Conservation (phyloP, 2,329 filamentous ascomycete species). For the Colletotrichum gloeosporioides region DNA sequence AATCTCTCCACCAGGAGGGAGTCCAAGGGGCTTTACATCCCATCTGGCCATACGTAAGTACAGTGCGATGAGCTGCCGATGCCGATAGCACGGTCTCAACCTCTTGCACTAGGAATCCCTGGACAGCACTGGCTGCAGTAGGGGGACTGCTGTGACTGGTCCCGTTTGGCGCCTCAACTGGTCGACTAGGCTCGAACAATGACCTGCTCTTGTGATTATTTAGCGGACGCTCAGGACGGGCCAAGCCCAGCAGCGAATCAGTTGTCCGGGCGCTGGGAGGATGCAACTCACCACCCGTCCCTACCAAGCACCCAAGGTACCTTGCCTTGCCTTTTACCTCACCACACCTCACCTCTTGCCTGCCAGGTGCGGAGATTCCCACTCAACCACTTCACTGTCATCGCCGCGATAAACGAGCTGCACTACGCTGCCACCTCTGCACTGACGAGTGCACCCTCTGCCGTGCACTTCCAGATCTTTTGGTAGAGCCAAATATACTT, state of each 20-base stretch:
- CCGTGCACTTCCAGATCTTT: not conserved
- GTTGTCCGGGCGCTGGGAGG: slow-evolving; percentile 12
- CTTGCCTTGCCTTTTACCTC: not conserved
- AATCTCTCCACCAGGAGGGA: not conserved
- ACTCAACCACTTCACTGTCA: slow-evolving; percentile 2
- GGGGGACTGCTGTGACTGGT: slow-evolving; percentile 9
- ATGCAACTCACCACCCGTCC: slow-evolving; percentile 6
- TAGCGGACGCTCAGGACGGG: slow-evolving; percentile 18
- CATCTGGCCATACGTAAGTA: not conserved
- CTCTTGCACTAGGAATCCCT: slow-evolving; percentile 5
- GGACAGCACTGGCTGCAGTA: not conserved
- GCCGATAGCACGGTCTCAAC: slow-evolving; percentile 6
- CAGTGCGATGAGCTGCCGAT: not conserved
- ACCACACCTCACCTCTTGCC: slow-evolving; percentile 7
- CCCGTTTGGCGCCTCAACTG: slow-evolving; percentile 17
- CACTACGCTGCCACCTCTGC: not conserved
- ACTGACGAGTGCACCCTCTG: not conserved
- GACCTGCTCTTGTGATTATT: slow-evolving; percentile 22
- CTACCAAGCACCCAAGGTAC: not conserved
- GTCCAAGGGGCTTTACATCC: not conserved
- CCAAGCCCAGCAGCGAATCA: slow-evolving; percentile 17
- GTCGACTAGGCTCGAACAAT: slow-evolving; percentile 12
- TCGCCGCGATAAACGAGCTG: slow-evolving; percentile 17
- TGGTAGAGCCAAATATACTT: slow-evolving; percentile 8
- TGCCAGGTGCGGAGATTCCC: slow-evolving; percentile 9